phyloP scores from a whole-genome alignment of 2,329 filamentous ascomycete genomes.

The Arthrobotrys pseudoclavata region DNA sequence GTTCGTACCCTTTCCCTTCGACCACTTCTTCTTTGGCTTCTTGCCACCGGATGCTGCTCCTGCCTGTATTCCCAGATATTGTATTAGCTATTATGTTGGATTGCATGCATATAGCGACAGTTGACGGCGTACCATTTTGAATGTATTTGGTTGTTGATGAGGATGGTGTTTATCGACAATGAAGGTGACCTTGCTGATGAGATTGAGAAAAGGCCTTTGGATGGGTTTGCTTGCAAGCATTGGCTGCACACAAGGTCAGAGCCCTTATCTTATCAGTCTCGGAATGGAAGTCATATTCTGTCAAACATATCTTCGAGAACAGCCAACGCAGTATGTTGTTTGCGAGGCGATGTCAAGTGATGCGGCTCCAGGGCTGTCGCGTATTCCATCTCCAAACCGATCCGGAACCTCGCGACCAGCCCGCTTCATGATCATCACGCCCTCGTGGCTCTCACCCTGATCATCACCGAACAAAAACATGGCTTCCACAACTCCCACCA shows the following conservation, averaged over 20 bases:
- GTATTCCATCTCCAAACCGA: slow-evolving; percentile 14
- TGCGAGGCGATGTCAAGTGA: slow-evolving; percentile 16
- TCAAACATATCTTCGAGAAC: slow-evolving; percentile 21
- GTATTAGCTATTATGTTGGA: slow-evolving; percentile 44
- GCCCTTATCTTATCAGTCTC: slow-evolving; percentile 58
- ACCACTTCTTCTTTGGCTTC: slow-evolving; percentile 88
- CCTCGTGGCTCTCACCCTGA: slow-evolving; percentile 4
- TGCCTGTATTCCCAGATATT: slow-evolving; percentile 65
- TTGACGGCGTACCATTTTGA: slow-evolving; percentile 59
- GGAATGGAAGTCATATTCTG: neutral
- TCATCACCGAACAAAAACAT: slow-evolving; percentile 23
- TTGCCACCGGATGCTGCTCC: slow-evolving; percentile 76
- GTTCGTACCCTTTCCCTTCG: slow-evolving; percentile 73
- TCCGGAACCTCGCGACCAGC: slow-evolving; percentile 19
- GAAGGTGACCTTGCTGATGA: slow-evolving; percentile 34
- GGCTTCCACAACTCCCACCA: slow-evolving; percentile 63
- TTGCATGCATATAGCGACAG: slow-evolving; percentile 4
- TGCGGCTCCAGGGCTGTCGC: slow-evolving; percentile 44
- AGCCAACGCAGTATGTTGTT: slow-evolving; percentile 37
- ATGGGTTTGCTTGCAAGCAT: slow-evolving; percentile 18
- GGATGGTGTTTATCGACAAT: slow-evolving; percentile 58
- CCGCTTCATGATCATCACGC: slow-evolving; percentile 10
- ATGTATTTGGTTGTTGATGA: slow-evolving; percentile 59
- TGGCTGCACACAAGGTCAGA: slow-evolving; percentile 47
- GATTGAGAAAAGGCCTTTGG: slow-evolving; percentile 35